Evolutionary conservation across 768 basidiomycete species (phyloP).

Genomic region (Naematelia encephala): DNA sequence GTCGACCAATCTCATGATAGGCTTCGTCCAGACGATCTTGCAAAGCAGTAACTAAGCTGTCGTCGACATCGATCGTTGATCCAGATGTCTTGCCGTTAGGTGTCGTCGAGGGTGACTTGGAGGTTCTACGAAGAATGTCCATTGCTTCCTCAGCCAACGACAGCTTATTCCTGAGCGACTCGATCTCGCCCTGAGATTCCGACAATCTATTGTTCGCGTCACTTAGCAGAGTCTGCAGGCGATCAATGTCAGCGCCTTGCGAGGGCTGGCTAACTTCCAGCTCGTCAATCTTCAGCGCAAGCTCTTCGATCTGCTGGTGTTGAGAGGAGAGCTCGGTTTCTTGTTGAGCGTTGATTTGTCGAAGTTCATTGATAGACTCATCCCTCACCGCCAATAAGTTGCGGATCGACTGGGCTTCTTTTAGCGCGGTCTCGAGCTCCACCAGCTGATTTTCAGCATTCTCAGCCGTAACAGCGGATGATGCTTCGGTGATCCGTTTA

Average conservation of each 20-base stretch:
- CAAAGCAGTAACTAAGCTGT: conserved; percentile 29
- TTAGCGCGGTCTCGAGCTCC: conserved; percentile 7
- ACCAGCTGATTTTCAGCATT: conserved; percentile 14
- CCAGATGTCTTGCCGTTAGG: background rate
- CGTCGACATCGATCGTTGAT: background rate
- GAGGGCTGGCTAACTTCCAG: background rate
- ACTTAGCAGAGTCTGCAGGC: conserved; percentile 10
- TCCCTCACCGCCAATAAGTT: background rate
- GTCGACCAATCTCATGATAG: conserved; percentile 38
- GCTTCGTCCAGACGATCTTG: conserved; percentile 42
- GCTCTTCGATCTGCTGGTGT: conserved; percentile 22
- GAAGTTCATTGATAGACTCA: conserved; percentile 9
- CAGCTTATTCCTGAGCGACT: conserved; percentile 17
- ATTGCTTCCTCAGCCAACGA: background rate
- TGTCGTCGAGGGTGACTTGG: background rate
- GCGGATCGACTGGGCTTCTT: background rate
- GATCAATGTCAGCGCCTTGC: conserved; percentile 7
- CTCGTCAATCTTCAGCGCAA: conserved; percentile 11
- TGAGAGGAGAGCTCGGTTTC: conserved; percentile 20
- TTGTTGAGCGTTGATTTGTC: conserved; percentile 9
- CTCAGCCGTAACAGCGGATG: conserved; percentile 1
- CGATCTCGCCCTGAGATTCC: conserved; percentile 5
- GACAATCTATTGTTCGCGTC: conserved; percentile 5
- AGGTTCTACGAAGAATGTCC: background rate
- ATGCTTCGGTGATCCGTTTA: background rate